Percentiles rank a stretch among this genome's conserved stretches.
phyloP scores from a whole-genome alignment of 352 stramenopile species.

The Pythium apleroticum region DNA sequence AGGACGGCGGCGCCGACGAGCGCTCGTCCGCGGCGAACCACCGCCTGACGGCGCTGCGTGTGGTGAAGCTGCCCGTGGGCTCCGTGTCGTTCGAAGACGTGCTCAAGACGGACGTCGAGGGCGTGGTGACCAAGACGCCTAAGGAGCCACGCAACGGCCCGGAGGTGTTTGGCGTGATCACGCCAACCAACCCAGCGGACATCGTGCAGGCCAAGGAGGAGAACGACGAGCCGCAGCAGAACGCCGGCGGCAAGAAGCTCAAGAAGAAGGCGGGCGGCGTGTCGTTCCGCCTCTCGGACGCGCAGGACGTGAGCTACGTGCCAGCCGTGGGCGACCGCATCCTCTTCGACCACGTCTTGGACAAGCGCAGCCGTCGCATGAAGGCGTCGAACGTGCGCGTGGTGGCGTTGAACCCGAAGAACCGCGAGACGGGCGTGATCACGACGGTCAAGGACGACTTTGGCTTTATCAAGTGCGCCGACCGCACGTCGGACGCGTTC shows the following conservation, averaged over 20 bases:
- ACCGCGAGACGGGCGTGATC: constrained; percentile 69
- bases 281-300: constrained; percentile 59
- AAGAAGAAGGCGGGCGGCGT: constrained; percentile 46
- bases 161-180: constrained; percentile 62
- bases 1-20: constrained; percentile 42
- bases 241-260: constrained; percentile 26
- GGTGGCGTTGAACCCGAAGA: constrained; percentile 58
- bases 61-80: constrained; percentile 58
- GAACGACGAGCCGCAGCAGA: constrained; percentile 12
- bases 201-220: background rate
- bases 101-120: constrained; percentile 53
- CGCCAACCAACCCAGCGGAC: constrained; percentile 21
- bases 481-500: constrained; percentile 66
- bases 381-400: constrained; percentile 68
- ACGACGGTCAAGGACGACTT: constrained; percentile 76
- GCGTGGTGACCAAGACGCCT: constrained; percentile 56
- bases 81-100: constrained; percentile 68
- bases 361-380: constrained; percentile 59
- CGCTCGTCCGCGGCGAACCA: constrained; percentile 9
- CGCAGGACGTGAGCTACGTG: constrained; percentile 63
- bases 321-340: constrained; percentile 61
- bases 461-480: constrained; percentile 80
- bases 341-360: constrained; percentile 64
- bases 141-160: constrained; percentile 65
- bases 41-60: constrained; percentile 61